Evolutionary conservation across 768 basidiomycete genomes (phyloP), one percentile per base, ranked within the genome.

Genomic region (Myochromella boudieri): DNA sequence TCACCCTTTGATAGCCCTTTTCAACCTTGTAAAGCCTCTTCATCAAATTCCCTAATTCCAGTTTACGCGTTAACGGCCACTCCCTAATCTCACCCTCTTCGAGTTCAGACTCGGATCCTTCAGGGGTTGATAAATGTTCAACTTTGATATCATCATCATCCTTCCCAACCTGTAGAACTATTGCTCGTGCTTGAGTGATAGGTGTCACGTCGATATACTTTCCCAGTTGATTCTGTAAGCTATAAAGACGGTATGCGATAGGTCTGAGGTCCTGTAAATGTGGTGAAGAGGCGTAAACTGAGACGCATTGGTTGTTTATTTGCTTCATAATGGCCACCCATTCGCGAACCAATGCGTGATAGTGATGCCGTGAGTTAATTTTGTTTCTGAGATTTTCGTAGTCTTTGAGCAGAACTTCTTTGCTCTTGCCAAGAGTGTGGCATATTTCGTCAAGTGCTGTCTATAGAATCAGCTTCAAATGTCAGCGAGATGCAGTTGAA

Each of bases 51-150:
- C 29, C 9, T 31, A n/a, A 31, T 8, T n/a, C 8, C 29, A 21
- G n/a, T 4, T 18, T 22, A 21, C 22, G 22, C 25, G 3, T 17
- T 25, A 25, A 17, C 14, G 37, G n/a, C 4, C 24, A 29, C 8
- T 44, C 43, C 27, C 4, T 26, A 9, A 49, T 43, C 18, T 38
- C 48, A 20, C 48, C 48, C 20, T 42, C 33, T 37, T 49, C 42
- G 22, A 49, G 42, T 17, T 33, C 42, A 5, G 32, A 43, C 26
- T 25, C n/a, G n/a, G n/a, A 14, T n/a, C 11, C 21, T 14, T 2
- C 9, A 31, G 29, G 8, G 29, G n/a, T n/a, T 31, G n/a, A n/a
- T n/a, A n/a, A 31, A n/a, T n/a, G 29, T 8, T 31, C n/a, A 8
- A 8, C 29, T 31, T 29, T 14, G 3, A 11, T 18, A 29, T 6